Evolutionary conservation across 1,284 basidiomycete genomes (phyloP).

Genomic region (Cryptococcus hybrid): DNA sequence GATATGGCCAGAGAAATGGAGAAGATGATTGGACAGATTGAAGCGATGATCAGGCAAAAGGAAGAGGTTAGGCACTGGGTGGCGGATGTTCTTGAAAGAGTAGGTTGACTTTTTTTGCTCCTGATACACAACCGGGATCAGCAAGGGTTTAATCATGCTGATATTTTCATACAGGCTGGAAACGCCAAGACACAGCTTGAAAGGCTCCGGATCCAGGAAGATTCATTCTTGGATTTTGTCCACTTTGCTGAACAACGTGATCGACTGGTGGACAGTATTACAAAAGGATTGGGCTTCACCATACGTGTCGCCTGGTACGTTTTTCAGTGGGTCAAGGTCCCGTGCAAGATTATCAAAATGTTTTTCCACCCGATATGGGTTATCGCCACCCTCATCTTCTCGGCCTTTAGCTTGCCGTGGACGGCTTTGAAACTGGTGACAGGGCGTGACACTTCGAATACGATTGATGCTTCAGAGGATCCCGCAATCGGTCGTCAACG

Average conservation of each 20-base stretch:
- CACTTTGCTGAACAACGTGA: constrained; percentile 5
- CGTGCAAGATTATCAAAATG: neutral
- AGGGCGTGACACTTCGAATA: neutral
- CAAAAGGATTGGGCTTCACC: neutral
- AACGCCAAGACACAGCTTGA: constrained; percentile 6
- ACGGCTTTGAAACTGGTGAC: neutral
- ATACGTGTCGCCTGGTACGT: neutral
- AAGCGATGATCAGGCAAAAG: constrained; percentile 14
- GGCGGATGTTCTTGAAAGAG: constrained; percentile 7
- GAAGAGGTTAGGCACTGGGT: constrained; percentile 12
- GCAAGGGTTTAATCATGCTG: neutral
- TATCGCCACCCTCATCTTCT: neutral
- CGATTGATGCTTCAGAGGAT: neutral
- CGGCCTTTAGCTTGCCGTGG: neutral
- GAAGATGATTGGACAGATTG: constrained; percentile 13
- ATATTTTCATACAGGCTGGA: neutral
- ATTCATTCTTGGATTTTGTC: neutral
- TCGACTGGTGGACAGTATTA: constrained; percentile 2
- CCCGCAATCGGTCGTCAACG: neutral
- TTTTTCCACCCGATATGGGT: neutral
- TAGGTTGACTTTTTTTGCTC: constrained; percentile 1
- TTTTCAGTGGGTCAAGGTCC: neutral
- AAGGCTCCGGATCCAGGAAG: constrained; percentile 4
- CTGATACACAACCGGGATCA: too few relatives aligned
- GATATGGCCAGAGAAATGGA: constrained; percentile 8